Conservation (phyloP, 768 basidiomycete species). For the Rhizopogon salebrosus region DNA sequence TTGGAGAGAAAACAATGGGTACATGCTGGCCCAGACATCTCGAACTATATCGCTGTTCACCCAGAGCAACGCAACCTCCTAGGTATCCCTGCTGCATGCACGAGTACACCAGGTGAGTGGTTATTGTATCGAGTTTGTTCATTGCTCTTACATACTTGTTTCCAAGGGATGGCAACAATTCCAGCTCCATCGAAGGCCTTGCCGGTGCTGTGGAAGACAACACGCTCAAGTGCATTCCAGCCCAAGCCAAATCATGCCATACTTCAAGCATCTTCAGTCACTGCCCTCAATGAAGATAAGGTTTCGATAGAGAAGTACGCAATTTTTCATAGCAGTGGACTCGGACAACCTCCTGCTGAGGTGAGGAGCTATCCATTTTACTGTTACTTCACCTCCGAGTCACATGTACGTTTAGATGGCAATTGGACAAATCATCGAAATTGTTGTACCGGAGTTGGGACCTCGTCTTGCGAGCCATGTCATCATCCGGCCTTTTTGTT, state of each 20-base stretch:
- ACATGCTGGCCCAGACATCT: background rate
- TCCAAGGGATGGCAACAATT: background rate
- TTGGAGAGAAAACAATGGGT: conserved; percentile 8
- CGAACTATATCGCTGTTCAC: conserved; percentile 1
- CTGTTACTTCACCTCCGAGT: no score
- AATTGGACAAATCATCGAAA: conserved; percentile 4
- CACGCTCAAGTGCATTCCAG: background rate
- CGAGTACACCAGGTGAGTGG: conserved; percentile 2
- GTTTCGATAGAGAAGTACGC: conserved; percentile 1
- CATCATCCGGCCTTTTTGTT: background rate
- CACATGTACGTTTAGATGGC: background rate
- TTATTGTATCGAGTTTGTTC: background rate
- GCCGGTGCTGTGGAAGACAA: conserved; percentile 1
- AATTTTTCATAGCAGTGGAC: background rate
- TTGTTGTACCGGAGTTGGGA: background rate
- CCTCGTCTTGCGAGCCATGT: background rate
- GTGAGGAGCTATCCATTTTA: background rate
- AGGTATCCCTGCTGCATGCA: background rate
- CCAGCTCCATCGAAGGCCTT: background rate
- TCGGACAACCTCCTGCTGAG: background rate
- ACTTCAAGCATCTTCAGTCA: background rate
- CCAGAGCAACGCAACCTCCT: conserved; percentile 4
- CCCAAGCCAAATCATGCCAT: background rate
- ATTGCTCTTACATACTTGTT: background rate
- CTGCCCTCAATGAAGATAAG: conserved; percentile 4